Evolutionary conservation across 179 eudicot genomes (phyloP), one percentile per base, ranked within the genome.

Genomic region (Amaranthus tricolor): DNA sequence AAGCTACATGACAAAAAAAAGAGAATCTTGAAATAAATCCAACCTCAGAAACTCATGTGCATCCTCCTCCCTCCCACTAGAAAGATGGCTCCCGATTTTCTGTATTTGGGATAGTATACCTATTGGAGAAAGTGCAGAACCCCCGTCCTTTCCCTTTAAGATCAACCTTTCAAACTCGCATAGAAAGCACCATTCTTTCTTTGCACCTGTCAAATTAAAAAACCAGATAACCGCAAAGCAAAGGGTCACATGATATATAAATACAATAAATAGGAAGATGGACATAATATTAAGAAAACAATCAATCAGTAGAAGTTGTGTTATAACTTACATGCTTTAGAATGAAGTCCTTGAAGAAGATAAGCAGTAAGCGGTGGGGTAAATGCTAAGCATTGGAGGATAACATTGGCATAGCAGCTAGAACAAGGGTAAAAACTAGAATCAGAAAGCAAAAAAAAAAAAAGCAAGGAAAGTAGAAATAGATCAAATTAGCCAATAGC

Each of bases 391-490:
- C 98, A 94, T 68, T 94, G 97, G 64, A 94, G 93, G 72, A 90
- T 97, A 45, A 81, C 93, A 83, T 95, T 93, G 55, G 98, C 99
- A 82, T 93, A 95, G 82, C 99, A 95, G 80, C 99, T 95, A 88
- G 77, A 79, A 52, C 75, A n/a, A 24, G 48, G 45, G 72, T 68
- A 48, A 49, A 43, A 48, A 56, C 68, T 15, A 20, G 62, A 20
- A 73, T 55, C 24, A 79, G 49, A 56, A 55, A 51, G 55, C 17
- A 79, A 20, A 62, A 47, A 11, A 45, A 64, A 10, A 55, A 11
- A 3, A 66, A 11, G 40, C 13, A 15, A 17, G 5, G 44, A 65
- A 55, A 45, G 31, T 66, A 17, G 45, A 19, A 13, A 9, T 12
- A 16, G 9, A 9, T 40, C 61, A 16, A 70, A 55, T 7, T 54